phyloP scores from a whole-genome alignment of 164 flowering plant species.

The Kalanchoe fedtschenkoi region DNA sequence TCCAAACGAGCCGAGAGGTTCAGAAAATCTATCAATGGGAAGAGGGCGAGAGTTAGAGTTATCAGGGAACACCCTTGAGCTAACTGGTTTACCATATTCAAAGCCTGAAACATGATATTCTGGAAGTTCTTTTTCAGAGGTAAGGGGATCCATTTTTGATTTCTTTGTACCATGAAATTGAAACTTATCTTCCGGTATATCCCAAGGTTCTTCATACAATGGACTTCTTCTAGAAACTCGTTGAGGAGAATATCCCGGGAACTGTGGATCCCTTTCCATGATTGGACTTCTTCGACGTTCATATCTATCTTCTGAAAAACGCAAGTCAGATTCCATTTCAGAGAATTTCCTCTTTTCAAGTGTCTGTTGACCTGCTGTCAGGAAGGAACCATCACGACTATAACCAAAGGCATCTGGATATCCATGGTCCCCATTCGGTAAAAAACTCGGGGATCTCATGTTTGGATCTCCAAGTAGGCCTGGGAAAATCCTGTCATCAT shows the following conservation, averaged over 20 bases:
- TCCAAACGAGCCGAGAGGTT: constrained; percentile 22
- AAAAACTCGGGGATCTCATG: constrained; percentile 32
- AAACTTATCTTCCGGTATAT: constrained; percentile 52
- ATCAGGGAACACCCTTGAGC: constrained; percentile 25
- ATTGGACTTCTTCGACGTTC: constrained; percentile 35
- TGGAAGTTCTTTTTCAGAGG: constrained; percentile 58
- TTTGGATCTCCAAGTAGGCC: constrained; percentile 23
- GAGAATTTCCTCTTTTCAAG: constrained; percentile 35
- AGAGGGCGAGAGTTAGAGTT: constrained; percentile 29
- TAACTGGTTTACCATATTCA: constrained; percentile 31
- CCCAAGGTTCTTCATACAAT: constrained; percentile 54
- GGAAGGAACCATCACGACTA: constrained; percentile 25
- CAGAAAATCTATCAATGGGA: constrained; percentile 25
- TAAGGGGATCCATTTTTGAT: constrained; percentile 37
- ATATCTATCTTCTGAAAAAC: constrained; percentile 28
- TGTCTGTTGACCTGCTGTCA: constrained; percentile 26
- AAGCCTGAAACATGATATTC: constrained; percentile 54
- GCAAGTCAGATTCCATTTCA: constrained; percentile 28
- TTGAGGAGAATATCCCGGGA: constrained; percentile 37
- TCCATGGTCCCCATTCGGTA: constrained; percentile 33
- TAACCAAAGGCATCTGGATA: constrained; percentile 30
- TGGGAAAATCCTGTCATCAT: constrained; percentile 30
- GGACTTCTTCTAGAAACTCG: constrained; percentile 26
- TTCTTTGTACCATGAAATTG: constrained; percentile 49
- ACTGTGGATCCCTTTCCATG: constrained; percentile 26